Evolutionary conservation across 495 filamentous ascomycete genomes (phyloP), one percentile per base, ranked within the genome.

Genomic region (Xylaria palmicola): DNA sequence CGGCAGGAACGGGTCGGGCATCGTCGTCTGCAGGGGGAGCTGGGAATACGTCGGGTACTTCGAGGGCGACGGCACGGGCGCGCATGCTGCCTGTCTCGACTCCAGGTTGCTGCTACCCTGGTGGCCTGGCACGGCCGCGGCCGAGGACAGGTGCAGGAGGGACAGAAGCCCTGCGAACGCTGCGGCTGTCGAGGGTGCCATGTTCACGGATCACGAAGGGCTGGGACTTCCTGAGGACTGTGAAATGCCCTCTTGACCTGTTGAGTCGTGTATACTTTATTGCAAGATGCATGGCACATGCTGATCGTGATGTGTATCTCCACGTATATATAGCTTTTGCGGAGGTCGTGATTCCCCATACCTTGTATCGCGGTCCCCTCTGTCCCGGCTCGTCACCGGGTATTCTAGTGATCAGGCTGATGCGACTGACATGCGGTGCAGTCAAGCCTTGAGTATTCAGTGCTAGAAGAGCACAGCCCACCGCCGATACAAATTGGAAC

Each of bases 1-100:
- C 13, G 79, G 76, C 9, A 79, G 70, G 71, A 80, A 82, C 0
- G 80, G 80, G 60, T 81, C 80, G 6, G 80, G 81, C 4, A 82
- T 64, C 4, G 77, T 77, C 27, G 75, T 71, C 54, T 76, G 75
- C 9, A 63, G 59, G 0, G 77, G 75, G 15, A 78, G 71, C 41
- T 76, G 69, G 37, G 76, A 65, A 61, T 65, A 78, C 1, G 74
- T 76, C 26, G 77, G 75, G 50, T 68, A 75, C 12, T 59, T 63
- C 4, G 64, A 65, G 4, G 75, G 69, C n/a, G 74, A 74, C 8
- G 75, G 75, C 22, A 76, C 51, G 6, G 75, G 50, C 0, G 75
- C 56, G 52, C 74, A 78, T 37, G 71, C 60, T 53, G 59, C 55
- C 12, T 34, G 58, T 15, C 49, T 52, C 19, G 49, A 52, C 6